These are phyloP conservation scores for Globisporangium cylindrosporum DNA, from an alignment of 352 stramenopile genomes.

Conservation along the genomic window DNA sequence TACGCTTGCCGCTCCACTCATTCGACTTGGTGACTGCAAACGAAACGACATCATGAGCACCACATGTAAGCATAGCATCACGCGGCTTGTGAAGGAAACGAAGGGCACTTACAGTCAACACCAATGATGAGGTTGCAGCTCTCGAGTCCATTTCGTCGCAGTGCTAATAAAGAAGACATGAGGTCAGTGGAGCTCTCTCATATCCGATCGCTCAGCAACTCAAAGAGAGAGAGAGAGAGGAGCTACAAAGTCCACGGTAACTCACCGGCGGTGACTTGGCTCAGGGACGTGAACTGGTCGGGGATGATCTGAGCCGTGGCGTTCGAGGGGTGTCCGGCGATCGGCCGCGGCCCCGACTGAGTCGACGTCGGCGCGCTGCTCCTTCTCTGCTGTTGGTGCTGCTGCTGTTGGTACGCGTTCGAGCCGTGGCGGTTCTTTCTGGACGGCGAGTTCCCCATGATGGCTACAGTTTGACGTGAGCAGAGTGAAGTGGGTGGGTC, in stretches of 20 bases:
- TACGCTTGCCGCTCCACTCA: slow-evolving; percentile 85
- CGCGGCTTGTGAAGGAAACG: background rate
- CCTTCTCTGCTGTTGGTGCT: slow-evolving; percentile 2
- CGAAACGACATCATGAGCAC: background rate
- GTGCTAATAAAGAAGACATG: slow-evolving; percentile 23
- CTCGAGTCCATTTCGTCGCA: slow-evolving; percentile 73
- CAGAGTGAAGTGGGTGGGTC: background rate
- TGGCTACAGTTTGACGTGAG: background rate
- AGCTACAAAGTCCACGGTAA: background rate
- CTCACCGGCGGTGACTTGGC: slow-evolving; percentile 55
- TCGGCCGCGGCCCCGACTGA: slow-evolving; percentile 34
- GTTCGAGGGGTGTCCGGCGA: slow-evolving; percentile 19
- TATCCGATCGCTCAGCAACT: background rate
- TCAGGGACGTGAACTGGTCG: slow-evolving; percentile 66
- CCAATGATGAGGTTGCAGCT: slow-evolving; percentile 85
- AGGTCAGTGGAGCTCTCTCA: background rate
- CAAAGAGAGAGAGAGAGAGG: background rate
- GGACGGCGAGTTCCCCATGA: slow-evolving; percentile 34
- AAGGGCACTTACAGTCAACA: slow-evolving; percentile 69
- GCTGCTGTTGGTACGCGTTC: background rate
- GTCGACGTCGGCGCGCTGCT: slow-evolving; percentile 22
- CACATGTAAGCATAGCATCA: background rate
- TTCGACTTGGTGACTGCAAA: slow-evolving; percentile 85
- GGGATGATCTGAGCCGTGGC: slow-evolving; percentile 48
- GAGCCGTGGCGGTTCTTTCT: background rate